phyloP scores from a whole-genome alignment of 2,329 filamentous ascomycete genomes.

The Graphilbum fragrans region DNA sequence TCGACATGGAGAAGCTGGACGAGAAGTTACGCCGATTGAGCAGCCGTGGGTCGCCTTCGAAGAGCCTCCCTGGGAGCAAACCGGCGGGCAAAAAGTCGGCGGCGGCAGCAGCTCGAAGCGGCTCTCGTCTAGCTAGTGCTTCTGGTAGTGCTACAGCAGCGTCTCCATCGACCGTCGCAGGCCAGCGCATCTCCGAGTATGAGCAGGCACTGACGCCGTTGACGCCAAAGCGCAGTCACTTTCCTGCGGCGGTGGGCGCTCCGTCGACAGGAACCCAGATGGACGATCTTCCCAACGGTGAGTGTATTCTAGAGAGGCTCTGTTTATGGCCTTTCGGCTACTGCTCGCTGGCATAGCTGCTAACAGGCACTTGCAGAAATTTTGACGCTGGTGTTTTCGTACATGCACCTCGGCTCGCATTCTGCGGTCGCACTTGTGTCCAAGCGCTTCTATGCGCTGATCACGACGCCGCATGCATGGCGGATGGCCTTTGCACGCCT shows the following conservation, averaged over 20 bases:
- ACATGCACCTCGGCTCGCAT: slow-evolving; percentile 76
- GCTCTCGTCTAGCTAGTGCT: not conserved
- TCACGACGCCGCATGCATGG: slow-evolving; percentile 90
- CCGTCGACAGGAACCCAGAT: slow-evolving; percentile 23
- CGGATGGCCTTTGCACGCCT: slow-evolving; percentile 82
- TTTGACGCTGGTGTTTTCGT: slow-evolving; percentile 79
- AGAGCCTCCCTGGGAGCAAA: too few species aligned
- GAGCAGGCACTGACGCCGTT: slow-evolving; percentile 43
- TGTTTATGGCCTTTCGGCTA: not conserved
- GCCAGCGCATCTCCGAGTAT: slow-evolving; percentile 46
- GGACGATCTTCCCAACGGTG: slow-evolving; percentile 70
- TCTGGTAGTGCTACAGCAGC: slow-evolving; percentile 11
- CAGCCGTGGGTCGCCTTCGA: too few species aligned
- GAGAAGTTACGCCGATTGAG: slow-evolving; percentile 42
- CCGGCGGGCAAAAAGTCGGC: too few species aligned
- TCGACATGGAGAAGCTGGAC: slow-evolving; percentile 32
- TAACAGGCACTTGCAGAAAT: slow-evolving; percentile 52
- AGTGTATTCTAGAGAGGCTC: too few species aligned
- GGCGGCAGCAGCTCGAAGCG: too few species aligned
- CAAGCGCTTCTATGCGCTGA: slow-evolving; percentile 71
- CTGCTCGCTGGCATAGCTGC: not conserved
- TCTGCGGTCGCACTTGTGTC: slow-evolving; percentile 76
- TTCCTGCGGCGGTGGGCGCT: slow-evolving; percentile 12
- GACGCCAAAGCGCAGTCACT: slow-evolving; percentile 23
- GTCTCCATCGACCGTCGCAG: slow-evolving; percentile 22